Evolutionary conservation across 192 early-diverging fungal genomes (phyloP), one percentile per base, ranked within the genome.

Genomic region (Backusella liffmaniae): DNA sequence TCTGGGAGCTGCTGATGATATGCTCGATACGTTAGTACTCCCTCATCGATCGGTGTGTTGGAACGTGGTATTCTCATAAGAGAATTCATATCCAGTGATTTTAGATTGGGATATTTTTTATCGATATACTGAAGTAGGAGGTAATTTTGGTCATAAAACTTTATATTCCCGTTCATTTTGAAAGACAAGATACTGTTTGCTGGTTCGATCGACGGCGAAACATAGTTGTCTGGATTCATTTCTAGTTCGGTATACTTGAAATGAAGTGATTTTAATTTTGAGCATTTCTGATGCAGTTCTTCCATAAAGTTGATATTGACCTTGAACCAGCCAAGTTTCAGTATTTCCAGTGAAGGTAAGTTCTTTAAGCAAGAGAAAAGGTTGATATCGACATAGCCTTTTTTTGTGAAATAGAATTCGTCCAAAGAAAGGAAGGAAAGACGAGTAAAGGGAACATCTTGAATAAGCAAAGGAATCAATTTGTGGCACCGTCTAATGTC

Each of bases 321-420:
- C 56, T 62, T 62, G 56, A 62, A 62, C 56, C 56, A 62, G 56
- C 56, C 56, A 62, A 62, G 56, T 13, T 62, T 62, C 9, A 62
- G 56, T 12, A 62, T 62, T 10, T 23, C 56, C 26, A 62, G 26
- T 2, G 56, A 62, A 23, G 56, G 56, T 26, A 62, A 10, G 26
- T 62, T 62, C 26, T 62, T 62, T 29, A 62, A 62, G 26, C 56
- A 62, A 62, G 56, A 62, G 26, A 62, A 62, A 3, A 62, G 23
- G 26, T 62, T 29, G 56, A 62, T 62, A 12, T 62, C 56, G 26
- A 62, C 21, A 62, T 62, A 62, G 13, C 56, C 56, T 62, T 62
- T 62, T 12, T 62, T 62, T 10, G 56, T 62, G 29, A 62, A 62
- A 10, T 62, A 62, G 26, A 62, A 62, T 12, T 62, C 56, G 29